phyloP scores from a whole-genome alignment of 2,329 filamentous ascomycete species.

The Blastomyces parvus region DNA sequence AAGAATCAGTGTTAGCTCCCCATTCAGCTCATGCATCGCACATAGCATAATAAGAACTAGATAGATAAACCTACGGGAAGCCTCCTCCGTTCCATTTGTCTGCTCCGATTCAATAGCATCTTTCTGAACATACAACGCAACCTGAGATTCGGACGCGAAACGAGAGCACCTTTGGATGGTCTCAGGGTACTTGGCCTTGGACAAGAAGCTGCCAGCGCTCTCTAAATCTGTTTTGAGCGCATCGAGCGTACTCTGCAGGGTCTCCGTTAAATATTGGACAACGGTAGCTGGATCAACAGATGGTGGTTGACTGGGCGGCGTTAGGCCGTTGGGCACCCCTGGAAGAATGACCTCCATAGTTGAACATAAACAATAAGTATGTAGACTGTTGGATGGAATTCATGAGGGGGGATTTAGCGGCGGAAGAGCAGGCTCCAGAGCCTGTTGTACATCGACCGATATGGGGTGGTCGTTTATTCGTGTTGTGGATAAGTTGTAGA shows the following conservation, averaged over 20 bases:
- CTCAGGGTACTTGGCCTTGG: constrained; percentile 60
- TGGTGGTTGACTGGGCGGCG: constrained; percentile 14
- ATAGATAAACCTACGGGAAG: constrained; percentile 30
- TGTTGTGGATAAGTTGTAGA: constrained; percentile 3
- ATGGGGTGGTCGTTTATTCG: constrained; percentile 13
- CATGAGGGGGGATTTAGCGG: constrained; percentile 25
- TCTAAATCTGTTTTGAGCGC: constrained; percentile 70
- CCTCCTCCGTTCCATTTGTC: constrained; percentile 31
- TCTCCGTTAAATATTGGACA: constrained; percentile 60
- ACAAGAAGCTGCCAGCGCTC: constrained; percentile 70
- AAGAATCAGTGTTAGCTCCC: not conserved
- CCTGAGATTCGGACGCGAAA: constrained; percentile 81
- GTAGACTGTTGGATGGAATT: constrained; percentile 18
- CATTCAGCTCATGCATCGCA: not conserved
- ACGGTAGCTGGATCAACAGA: constrained; percentile 57
- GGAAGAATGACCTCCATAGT: constrained; percentile 20
- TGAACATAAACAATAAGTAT: constrained; percentile 15
- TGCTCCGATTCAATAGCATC: constrained; percentile 44
- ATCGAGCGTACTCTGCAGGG: constrained; percentile 65
- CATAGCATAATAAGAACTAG: not conserved
- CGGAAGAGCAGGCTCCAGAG: constrained; percentile 10
- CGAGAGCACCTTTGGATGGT: constrained; percentile 79
- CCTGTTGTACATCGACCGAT: constrained; percentile 15
- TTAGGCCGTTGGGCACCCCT: constrained; percentile 18
- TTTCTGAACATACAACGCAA: constrained; percentile 78